Percentiles rank a stretch among this genome's conserved stretches.
Evolutionary conservation across 2,329 filamentous ascomycete genomes (phyloP).

Genomic region (Ilyonectria robusta): DNA sequence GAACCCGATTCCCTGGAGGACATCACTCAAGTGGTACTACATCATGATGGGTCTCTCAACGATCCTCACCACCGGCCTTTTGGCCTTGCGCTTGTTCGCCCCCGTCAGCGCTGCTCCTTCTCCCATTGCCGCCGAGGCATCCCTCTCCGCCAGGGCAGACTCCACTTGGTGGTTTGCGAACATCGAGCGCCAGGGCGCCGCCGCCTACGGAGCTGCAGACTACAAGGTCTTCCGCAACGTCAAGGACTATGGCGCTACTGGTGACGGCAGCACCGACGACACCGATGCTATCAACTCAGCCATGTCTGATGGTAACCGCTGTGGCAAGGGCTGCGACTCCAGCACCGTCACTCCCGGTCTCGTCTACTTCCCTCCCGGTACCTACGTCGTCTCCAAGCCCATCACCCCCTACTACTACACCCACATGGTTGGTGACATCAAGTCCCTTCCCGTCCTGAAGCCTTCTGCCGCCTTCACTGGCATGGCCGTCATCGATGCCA

Average conservation of each 20-base stretch:
- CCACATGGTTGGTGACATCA: conserved; percentile 87
- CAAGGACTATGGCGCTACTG: conserved; percentile 80
- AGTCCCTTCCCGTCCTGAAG: conserved; percentile 81
- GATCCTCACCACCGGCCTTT: conserved; percentile 57
- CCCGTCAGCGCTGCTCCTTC: conserved; percentile 52
- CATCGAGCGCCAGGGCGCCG: conserved; percentile 77
- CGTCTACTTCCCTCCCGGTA: conserved; percentile 92
- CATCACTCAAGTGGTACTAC: conserved; percentile 52
- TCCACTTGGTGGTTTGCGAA: conserved; percentile 80
- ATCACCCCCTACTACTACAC: conserved; percentile 94
- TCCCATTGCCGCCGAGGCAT: conserved; percentile 35
- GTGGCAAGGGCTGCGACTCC: conserved; percentile 86
- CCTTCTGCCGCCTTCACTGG: conserved; percentile 80
- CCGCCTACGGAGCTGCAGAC: conserved; percentile 69
- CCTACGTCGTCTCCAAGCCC: conserved; percentile 84
- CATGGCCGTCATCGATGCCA: conserved; percentile 90
- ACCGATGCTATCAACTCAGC: conserved; percentile 90
- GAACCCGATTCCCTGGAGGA: conserved; percentile 33
- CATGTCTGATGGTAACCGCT: conserved; percentile 83
- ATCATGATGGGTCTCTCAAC: conserved; percentile 64
- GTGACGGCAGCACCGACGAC: conserved; percentile 81
- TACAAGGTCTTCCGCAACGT: conserved; percentile 87
- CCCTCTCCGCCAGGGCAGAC: conserved; percentile 41
- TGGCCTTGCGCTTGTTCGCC: conserved; percentile 61
- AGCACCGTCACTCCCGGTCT: conserved; percentile 87